Evolutionary conservation across 148 eudicot genomes (phyloP).

Genomic region (Camellia japonica): DNA sequence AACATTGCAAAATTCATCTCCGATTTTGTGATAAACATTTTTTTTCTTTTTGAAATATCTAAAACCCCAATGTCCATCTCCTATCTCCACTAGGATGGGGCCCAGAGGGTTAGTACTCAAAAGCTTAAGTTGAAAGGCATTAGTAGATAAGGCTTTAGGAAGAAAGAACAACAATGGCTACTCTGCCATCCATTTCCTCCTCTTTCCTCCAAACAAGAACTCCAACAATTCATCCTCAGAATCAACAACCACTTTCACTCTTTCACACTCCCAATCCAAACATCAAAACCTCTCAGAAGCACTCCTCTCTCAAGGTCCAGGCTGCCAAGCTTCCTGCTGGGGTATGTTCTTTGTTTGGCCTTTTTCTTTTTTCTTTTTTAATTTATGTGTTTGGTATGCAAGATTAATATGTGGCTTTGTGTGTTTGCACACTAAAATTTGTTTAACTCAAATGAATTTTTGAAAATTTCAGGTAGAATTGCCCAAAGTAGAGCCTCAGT

Average conservation of each 20-base stretch:
- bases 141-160: constrained; percentile 3
- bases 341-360: neutral
- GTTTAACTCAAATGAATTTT: neutral
- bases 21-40: too few relatives aligned
- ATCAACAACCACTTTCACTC: constrained; percentile 3
- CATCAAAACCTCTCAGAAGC: constrained; percentile 3
- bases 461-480: constrained; percentile 48
- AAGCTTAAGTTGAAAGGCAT: neutral
- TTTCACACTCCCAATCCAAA: neutral
- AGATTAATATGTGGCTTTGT: neutral
- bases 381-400: neutral
- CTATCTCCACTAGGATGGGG: neutral
- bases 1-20: too few relatives aligned
- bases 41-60: too few relatives aligned
- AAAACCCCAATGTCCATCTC: too few relatives aligned
- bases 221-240: constrained; percentile 11
- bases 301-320: constrained; percentile 32
- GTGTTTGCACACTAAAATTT: neutral
- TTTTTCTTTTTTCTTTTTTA: neutral
- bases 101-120: neutral
- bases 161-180: constrained; percentile 24
- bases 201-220: constrained; percentile 26
- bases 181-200: constrained; percentile 29
- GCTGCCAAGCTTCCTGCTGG: constrained; percentile 60
- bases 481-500: constrained; percentile 77